These are phyloP conservation scores for Entomortierella chlamydospora DNA, from an alignment of 192 early-diverging fungal genomes.

Conservation along the genomic window DNA sequence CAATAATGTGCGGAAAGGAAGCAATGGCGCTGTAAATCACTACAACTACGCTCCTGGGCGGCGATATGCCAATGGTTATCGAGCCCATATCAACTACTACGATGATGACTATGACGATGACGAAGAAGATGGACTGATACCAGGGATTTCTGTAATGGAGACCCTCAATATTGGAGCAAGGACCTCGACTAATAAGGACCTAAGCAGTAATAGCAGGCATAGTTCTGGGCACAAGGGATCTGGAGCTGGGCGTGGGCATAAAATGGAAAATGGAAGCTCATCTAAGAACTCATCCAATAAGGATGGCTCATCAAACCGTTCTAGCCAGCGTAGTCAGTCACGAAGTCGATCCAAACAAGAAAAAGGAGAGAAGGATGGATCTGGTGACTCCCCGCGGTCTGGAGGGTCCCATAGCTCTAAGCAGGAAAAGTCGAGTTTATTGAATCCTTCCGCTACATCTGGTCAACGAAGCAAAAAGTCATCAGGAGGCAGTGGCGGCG, in stretches of 20 bases:
- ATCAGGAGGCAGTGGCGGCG: conserved; percentile 11
- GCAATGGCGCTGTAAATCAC: background rate
- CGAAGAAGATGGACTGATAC: conserved; percentile 12
- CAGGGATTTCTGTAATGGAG: conserved; percentile 46
- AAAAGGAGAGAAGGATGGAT: conserved; percentile 12
- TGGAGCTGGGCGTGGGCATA: background rate
- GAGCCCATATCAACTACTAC: conserved; percentile 26
- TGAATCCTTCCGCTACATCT: conserved; percentile 8
- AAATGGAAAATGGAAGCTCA: conserved; percentile 4
- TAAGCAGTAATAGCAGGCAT: conserved; percentile 12
- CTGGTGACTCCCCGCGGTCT: conserved; percentile 1
- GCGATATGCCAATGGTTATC: conserved; percentile 36
- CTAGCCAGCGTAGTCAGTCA: conserved; percentile 19
- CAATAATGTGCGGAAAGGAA: conserved; percentile 19
- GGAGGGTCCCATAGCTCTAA: conserved; percentile 8
- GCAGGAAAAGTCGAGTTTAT: conserved; percentile 18
- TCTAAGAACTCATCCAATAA: conserved; percentile 6
- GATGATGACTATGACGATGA: conserved; percentile 51
- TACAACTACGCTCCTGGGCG: conserved; percentile 38
- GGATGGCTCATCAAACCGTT: background rate
- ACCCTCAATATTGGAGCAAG: conserved; percentile 50
- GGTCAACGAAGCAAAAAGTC: conserved; percentile 25
- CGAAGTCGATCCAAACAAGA: conserved; percentile 13
- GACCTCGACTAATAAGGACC: conserved; percentile 26
- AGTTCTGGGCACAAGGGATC: background rate